phyloP scores from a whole-genome alignment of 78 protist species.

The Cavenderia fasciculata region DNA sequence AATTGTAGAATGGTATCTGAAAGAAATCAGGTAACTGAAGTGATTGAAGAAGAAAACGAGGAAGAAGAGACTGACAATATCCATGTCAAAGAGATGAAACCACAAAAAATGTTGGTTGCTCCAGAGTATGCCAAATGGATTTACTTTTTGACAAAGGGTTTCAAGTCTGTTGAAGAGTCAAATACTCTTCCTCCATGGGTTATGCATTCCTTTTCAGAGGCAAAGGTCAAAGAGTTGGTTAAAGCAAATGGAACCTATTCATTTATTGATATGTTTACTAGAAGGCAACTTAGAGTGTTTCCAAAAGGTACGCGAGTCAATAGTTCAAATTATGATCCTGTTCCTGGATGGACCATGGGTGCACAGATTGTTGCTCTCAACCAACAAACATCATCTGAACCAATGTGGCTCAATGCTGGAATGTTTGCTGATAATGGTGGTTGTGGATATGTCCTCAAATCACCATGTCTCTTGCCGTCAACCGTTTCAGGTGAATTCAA shows the following conservation, averaged over 20 bases:
- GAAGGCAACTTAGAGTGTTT: no score
- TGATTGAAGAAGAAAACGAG: no score
- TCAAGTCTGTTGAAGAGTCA: not conserved
- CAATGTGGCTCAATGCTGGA: constrained; percentile 79
- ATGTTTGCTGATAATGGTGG: constrained; percentile 79
- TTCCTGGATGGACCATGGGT: constrained; percentile 83
- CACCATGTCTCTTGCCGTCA: constrained; percentile 23
- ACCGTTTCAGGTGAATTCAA: not conserved
- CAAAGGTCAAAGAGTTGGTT: no score
- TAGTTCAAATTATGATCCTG: constrained; percentile 90
- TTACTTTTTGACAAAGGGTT: constrained; percentile 7
- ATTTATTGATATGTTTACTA: no score
- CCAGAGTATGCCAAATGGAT: constrained; percentile 20
- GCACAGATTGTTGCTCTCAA: constrained; percentile 89
- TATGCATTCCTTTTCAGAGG: constrained; percentile 74
- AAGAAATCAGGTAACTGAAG: no score
- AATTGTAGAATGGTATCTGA: no score
- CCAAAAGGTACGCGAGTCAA: constrained; percentile 91
- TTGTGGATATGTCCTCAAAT: constrained; percentile 85
- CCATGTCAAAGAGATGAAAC: not conserved
- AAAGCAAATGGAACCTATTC: not conserved
- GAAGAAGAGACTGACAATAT: not conserved
- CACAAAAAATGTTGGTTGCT: constrained; percentile 21
- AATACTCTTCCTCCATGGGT: constrained; percentile 1
- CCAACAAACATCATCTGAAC: constrained; percentile 81